Percentiles rank a stretch among this genome's conserved stretches.
These are phyloP conservation scores for Triangularia verruculosa DNA, from an alignment of 2,329 filamentous ascomycete genomes.

Conservation along the genomic window DNA sequence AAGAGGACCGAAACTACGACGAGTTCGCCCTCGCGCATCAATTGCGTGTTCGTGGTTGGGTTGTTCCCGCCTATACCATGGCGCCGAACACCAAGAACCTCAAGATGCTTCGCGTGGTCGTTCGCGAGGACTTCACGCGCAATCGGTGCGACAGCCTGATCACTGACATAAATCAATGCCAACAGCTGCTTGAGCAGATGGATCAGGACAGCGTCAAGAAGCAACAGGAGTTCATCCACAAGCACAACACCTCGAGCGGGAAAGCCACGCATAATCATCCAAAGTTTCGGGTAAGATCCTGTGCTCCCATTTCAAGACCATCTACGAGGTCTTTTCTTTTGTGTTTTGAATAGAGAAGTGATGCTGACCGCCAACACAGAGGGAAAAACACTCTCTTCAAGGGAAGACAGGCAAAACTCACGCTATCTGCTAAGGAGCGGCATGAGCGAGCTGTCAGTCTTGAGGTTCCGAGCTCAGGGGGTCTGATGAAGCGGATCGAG, in stretches of 20 bases:
- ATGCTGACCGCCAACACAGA: constrained; percentile 38
- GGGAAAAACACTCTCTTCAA: constrained; percentile 83
- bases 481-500: neutral
- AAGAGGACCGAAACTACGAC: constrained; percentile 61
- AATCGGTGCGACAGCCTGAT: constrained; percentile 77
- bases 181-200: constrained; percentile 69
- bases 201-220: constrained; percentile 68
- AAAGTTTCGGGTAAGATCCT: constrained; percentile 46
- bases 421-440: constrained; percentile 63
- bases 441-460: constrained; percentile 6
- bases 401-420: constrained; percentile 91
- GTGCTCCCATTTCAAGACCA: constrained; percentile 1
- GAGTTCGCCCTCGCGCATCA: constrained; percentile 81
- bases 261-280: constrained; percentile 52
- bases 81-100: constrained; percentile 78
- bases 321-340: neutral
- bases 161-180: constrained; percentile 72
- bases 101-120: constrained; percentile 90
- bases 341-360: neutral
- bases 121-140: constrained; percentile 87
- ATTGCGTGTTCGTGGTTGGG: constrained; percentile 83
- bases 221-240: constrained; percentile 63
- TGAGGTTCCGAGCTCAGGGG: neutral
- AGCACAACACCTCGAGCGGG: constrained; percentile 51
- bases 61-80: constrained; percentile 96